Base-by-base conservation (phyloP, 495 filamentous ascomycete genomes). In the Pyrenopolyporus hunteri region DNA sequence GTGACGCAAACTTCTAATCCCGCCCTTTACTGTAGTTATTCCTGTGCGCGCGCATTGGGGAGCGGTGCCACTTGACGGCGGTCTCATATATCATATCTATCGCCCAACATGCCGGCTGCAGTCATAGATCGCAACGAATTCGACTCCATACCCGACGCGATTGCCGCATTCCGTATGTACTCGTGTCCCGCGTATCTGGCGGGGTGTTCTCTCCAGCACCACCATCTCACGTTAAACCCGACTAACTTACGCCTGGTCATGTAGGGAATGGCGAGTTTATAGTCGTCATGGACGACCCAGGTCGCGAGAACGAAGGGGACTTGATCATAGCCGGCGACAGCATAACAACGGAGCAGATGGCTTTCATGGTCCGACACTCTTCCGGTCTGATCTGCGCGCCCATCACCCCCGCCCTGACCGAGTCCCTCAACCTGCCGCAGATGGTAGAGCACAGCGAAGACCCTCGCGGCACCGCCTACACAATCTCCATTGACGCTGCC, bases 261-360 rank as follows among this genome's bases (percentile, higher is more conserved):
- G 7, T 52, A 96, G 92, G 83, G 63, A 83, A 87, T 76, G 93
- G 92, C 73, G 85, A 98, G 73, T 98, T 98, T 82, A 90, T 98
- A 70, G 84, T 98, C 48, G 92, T 96, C 16, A 90, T 98, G 58
- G 95, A 98, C 76, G 88, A 88, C 56, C 84, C 88, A 42, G 82
- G 86, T 52, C 93, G 94, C 70, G 95, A 98, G 73, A 98, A 98
- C 75, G 95, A 98, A 81, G 95, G 92, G 66, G 94, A 98, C 77
- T 87, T 98, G 20, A 96, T 98, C 73, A 93, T 97, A 67, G 91
- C 95, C 46, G 95, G 92, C 17, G 81, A 91, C 28, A 82, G 89
- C 61, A 78, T 97, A 67, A 97, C 93, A 16, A 80, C 91, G 11
- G 83, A 89, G 46, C 92, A 98, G 73, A 92, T 93, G 89, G 92